A percentile compares a stretch with the other conserved stretches of the same genome.
phyloP scores from a whole-genome alignment of 352 stramenopile genomes.

The Phytopythium ostracodes region DNA sequence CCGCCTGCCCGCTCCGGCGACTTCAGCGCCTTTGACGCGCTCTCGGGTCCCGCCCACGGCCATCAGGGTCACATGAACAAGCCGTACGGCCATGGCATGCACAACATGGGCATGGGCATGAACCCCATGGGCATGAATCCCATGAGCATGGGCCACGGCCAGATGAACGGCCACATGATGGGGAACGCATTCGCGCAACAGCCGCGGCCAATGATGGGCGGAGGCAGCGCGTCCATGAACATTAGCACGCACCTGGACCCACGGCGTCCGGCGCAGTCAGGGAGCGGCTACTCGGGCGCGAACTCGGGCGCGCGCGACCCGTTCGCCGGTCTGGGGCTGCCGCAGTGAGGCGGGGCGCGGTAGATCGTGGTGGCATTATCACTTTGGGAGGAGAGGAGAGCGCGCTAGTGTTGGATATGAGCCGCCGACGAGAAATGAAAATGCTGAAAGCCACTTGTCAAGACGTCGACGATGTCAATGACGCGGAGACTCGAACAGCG shows the following conservation, averaged over 20 bases:
- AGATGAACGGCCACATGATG: constrained; percentile 26
- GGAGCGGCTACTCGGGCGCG: constrained; percentile 10
- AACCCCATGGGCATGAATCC: constrained; percentile 12
- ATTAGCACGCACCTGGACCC: constrained; percentile 45
- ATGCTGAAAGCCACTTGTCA: no score
- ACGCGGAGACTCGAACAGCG: not conserved
- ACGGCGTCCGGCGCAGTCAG: constrained; percentile 14
- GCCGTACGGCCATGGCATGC: constrained; percentile 24
- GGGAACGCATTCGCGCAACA: constrained; percentile 21
- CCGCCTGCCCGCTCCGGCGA: constrained; percentile 25
- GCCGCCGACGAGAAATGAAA: not conserved
- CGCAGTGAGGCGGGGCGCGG: constrained; percentile 25
- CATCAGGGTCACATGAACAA: constrained; percentile 5
- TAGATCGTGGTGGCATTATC: not conserved
- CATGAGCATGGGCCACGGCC: constrained; percentile 17
- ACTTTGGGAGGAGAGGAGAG: not conserved
- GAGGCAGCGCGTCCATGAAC: constrained; percentile 27
- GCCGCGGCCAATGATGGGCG: constrained; percentile 23
- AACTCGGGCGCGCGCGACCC: constrained; percentile 32
- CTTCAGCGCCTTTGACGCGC: constrained; percentile 61
- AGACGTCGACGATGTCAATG: no score
- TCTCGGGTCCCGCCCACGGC: constrained; percentile 29
- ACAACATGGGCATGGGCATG: constrained; percentile 22
- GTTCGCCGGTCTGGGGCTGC: constrained; percentile 72
- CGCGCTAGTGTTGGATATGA: not conserved